Base-by-base conservation (phyloP, 108 stramenopile species). In the Nannochloropsis oceanica region DNA sequence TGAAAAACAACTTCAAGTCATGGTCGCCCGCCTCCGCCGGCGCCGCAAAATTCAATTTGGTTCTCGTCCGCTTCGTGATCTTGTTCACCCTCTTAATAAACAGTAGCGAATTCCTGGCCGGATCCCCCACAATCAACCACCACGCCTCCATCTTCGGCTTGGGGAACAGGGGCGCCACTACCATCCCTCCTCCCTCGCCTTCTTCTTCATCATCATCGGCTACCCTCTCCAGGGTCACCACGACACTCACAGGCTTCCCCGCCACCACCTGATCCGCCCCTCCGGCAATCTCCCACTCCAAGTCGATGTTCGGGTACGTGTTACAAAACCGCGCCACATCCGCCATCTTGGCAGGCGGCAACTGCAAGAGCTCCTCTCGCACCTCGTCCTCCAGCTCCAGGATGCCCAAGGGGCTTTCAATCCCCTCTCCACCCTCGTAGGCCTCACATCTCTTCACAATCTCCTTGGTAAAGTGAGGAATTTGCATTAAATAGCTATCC, bases 241-340 rank as follows among this genome's bases (percentile, higher is more conserved):
- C 89, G 43, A 99, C 90, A 84, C 91, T 90, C 10, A 98, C 94
- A 59, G 95, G 91, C 82, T 96, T 95, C 11, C 95, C 94, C 13
- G 96, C 94, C 8, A 85, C 20, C 80, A 42, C 82, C 12, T 8
- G 90, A 82, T 94, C 93, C 81, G 96, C 96, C 26, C 91, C 84
- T 82, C 96, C 97, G 79, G 92, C 85, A 20, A 97, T 94, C 82
- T 93, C 89, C 83, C 92, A 96, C n/a, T 92, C 82, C 26, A 99
- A 91, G 27, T 99, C 98, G 43, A 99, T 90, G 81, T 94, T 95
- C 0, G 99, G 99, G 85, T 96, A 99, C 84, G 92, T 92, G 91
- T 99, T 99, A 92, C 98, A 99, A 89, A 98, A 99, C 14, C 92
- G 93, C 13, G 98, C 97, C 43, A 98, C 96, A 85, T 97, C 97